These are phyloP conservation scores for Petrea volubilis DNA, from an alignment of 257 asterid species.

Conservation along the genomic window DNA sequence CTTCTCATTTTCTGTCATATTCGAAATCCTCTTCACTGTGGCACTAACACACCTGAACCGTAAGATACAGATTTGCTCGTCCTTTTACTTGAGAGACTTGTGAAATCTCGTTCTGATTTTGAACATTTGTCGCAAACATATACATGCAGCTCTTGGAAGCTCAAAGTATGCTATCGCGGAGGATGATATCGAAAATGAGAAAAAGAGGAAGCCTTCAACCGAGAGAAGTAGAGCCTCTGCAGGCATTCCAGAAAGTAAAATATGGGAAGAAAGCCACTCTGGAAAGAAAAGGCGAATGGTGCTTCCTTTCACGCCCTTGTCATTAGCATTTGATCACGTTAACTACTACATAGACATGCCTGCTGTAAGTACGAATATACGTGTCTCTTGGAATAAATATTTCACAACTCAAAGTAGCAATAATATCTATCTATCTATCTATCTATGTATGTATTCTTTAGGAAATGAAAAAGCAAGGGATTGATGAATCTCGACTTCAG, in stretches of 20 bases:
- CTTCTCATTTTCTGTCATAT: not conserved
- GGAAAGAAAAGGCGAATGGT: conserved; percentile 74
- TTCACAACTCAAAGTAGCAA: too few relatives aligned
- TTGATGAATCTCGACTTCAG: not conserved
- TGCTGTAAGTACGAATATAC: conserved; percentile 73
- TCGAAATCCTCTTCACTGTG: not conserved
- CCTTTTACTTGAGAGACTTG: too few relatives aligned
- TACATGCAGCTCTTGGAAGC: too few relatives aligned
- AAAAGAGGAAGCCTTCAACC: too few relatives aligned
- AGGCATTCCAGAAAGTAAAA: conserved; percentile 31
- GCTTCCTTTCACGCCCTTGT: conserved; percentile 88
- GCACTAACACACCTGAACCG: not conserved
- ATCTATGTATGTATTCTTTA: not conserved
- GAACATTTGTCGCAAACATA: too few relatives aligned
- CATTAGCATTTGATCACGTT: conserved; percentile 80
- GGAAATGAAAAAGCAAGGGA: conserved; percentile 24
- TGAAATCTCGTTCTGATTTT: too few relatives aligned
- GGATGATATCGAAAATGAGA: too few relatives aligned
- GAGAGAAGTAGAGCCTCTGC: too few relatives aligned
- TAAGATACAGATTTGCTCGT: not conserved
- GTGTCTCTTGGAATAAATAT: not conserved
- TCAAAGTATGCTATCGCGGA: too few relatives aligned
- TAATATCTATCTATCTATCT: too few relatives aligned
- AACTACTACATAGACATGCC: conserved; percentile 95
- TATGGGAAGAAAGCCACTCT: conserved; percentile 29